These are phyloP conservation scores for Phragmites australis DNA, from an alignment of 176 grass and related monocot genomes.

Conservation along the genomic window DNA sequence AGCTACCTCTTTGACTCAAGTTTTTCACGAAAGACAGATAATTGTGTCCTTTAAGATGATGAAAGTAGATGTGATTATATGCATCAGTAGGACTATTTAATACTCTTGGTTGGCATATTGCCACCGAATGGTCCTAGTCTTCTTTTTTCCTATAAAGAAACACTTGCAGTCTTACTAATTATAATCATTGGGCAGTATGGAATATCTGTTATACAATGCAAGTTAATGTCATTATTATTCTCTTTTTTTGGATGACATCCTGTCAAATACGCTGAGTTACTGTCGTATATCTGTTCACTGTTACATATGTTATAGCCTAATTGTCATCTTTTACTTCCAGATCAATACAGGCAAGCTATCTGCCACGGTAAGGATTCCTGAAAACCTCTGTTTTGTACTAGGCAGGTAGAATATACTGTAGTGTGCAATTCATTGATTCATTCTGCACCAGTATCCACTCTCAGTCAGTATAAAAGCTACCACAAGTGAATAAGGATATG, in stretches of 20 bases:
- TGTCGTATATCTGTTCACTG: not conserved
- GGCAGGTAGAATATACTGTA: not conserved
- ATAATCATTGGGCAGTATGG: not conserved
- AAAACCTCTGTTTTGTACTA: not conserved
- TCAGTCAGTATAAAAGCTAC: not conserved
- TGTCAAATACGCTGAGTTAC: too few species aligned
- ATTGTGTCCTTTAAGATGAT: not conserved
- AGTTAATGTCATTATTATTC: too few species aligned
- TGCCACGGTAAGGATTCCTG: slow-evolving; percentile 49
- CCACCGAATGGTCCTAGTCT: too few species aligned
- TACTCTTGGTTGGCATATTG: not conserved
- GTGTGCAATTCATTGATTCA: not conserved
- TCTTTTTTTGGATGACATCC: too few species aligned
- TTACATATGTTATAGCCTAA: slow-evolving; percentile 14
- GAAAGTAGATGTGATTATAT: not conserved
- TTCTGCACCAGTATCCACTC: not conserved
- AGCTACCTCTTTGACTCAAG: not conserved
- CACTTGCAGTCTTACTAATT: not conserved
- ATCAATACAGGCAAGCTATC: slow-evolving; percentile 55
- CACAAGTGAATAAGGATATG: not conserved
- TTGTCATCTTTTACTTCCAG: slow-evolving; percentile 37
- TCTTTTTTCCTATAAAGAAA: too few species aligned
- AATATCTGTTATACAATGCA: not conserved
- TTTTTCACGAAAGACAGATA: not conserved
- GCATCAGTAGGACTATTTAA: not conserved